Evolutionary conservation across 257 asterid species (phyloP), one percentile per base, ranked within the genome.

Genomic region (Primulina eburnea): DNA sequence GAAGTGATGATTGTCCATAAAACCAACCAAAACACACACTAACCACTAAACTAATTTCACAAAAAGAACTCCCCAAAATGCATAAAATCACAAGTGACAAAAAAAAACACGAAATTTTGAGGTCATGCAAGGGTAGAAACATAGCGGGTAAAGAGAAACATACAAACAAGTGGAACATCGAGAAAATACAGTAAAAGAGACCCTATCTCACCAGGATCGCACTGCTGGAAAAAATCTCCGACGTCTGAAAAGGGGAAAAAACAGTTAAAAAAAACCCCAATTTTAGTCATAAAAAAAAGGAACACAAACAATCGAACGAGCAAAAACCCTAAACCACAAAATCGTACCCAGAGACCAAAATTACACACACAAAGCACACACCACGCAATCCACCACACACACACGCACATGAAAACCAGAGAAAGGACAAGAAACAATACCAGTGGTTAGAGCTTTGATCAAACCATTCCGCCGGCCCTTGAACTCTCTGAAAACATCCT

Each of bases 191-290:
- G 26, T 4, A 47, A 53, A 30, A 70, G 35, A 2, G 8, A 70
- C 63, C 75, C 73, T 43, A 70, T 78, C 88, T 80, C 77, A 83
- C 88, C 88, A 18, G 88, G 88, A 78, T 83, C 88, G 73, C 88
- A 83, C 76, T 80, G 85, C 34, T 69, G 80, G 33, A 73, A 80
- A 73, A 83, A 76, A 7, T 80, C 85, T 70, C 76, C 85, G 57
- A 76, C 83, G 57, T 83, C 85, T 83, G 88, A 16, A 71, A 73
- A 9, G 20, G 21, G 63, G 12, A 11, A 52, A 58, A 35, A 47
- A 47, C 7, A 47, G 34, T 57, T 28, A 1, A 32, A 32, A 9
- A 40, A 73, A 74, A 21, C 77, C 80, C 73, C 64, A 73, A 80
- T 56, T 67, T 52, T 20, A 61, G 71, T 33, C 50, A 57, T 5